Evolutionary conservation across 192 early-diverging fungal genomes (phyloP).

Genomic region (Umbelopsis isabellina): DNA sequence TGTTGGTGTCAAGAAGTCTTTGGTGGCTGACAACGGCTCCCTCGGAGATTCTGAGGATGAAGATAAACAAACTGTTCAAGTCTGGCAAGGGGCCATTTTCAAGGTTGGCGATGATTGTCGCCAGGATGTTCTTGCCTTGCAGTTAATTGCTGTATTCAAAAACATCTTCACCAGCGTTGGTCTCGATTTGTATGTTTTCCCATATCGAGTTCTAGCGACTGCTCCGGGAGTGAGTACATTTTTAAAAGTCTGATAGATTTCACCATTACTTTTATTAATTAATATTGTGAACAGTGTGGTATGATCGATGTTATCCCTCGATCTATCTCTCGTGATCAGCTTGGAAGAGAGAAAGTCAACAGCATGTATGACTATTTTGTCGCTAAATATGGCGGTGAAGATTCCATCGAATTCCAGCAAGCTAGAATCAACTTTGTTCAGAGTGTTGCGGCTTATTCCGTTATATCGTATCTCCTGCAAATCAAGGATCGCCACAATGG

Average conservation of each 20-base stretch:
- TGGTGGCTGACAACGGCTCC: conserved; percentile 34
- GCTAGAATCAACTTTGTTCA: conserved; percentile 95
- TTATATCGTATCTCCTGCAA: conserved; percentile 93
- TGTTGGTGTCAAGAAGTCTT: conserved; percentile 53
- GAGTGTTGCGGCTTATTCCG: conserved; percentile 92
- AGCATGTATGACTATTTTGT: conserved; percentile 95
- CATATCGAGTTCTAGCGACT: conserved; percentile 97
- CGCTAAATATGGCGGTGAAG: conserved; percentile 86
- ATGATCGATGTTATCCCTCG: conserved; percentile 98
- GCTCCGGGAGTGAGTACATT: conserved; percentile 73
- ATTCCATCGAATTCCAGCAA: conserved; percentile 86
- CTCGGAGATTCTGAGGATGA: conserved; percentile 27
- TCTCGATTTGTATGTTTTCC: conserved; percentile 94
- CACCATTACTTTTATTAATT: conserved; percentile 30
- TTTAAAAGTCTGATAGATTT: not conserved
- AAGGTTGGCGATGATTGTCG: conserved; percentile 99
- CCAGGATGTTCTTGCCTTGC: conserved; percentile 97
- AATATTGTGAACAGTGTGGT: conserved; percentile 64
- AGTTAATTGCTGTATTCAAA: conserved; percentile 97
- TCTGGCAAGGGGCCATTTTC: conserved; percentile 92
- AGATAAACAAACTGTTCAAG: conserved; percentile 51
- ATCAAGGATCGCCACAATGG: conserved; percentile 99
- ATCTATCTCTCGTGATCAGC: conserved; percentile 95
- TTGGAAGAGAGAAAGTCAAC: conserved; percentile 98
- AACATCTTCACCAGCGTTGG: conserved; percentile 90